Conservation (phyloP, 2,329 filamentous ascomycete genomes). For the Phyllosticta citriasiana region DNA sequence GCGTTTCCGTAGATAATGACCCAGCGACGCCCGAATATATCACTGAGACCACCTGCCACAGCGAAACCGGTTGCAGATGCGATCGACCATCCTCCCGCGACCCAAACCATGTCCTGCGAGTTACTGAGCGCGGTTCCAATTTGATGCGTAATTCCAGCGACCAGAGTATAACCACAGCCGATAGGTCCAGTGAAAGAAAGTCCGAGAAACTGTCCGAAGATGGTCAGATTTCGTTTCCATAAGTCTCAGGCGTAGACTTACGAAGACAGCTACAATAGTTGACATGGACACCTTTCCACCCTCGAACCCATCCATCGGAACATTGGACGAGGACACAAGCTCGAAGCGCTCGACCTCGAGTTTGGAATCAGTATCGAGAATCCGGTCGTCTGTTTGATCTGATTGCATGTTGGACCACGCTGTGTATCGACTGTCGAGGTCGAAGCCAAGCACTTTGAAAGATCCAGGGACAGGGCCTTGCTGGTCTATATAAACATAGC, state of each 20-base stretch:
- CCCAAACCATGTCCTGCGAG: conserved; percentile 17
- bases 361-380: neutral
- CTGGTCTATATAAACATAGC: neutral
- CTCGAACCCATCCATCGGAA: neutral
- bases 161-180: conserved; percentile 16
- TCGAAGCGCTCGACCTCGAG: neutral
- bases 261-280: conserved; percentile 5
- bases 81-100: conserved; percentile 19
- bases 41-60: conserved; percentile 23
- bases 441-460: neutral
- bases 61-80: conserved; percentile 23
- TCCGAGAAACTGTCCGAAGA: conserved; percentile 15
- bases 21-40: conserved; percentile 24
- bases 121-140: conserved; percentile 14
- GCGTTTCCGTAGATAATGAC: conserved; percentile 23
- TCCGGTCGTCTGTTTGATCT: neutral
- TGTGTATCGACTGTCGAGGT: neutral
- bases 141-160: conserved; percentile 16
- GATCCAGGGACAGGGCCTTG: neutral
- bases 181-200: conserved; percentile 17
- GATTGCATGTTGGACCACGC: neutral
- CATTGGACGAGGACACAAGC: neutral
- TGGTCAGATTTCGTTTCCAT: neutral
- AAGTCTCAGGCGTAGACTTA: neutral
- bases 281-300: conserved; percentile 2